phyloP scores from a whole-genome alignment of 192 early-diverging fungal species.

The Coemansia sp. region DNA sequence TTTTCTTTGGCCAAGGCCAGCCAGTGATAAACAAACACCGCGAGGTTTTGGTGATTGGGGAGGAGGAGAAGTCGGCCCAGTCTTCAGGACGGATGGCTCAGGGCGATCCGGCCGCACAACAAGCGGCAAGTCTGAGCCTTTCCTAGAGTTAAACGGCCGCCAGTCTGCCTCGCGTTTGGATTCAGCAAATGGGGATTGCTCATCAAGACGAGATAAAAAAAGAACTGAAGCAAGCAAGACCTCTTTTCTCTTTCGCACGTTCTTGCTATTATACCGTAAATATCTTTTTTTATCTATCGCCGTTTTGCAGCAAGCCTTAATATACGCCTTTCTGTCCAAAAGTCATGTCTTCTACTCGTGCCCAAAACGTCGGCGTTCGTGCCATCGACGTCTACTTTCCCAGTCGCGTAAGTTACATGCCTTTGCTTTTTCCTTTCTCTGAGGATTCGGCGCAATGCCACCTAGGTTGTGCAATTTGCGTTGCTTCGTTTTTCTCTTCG shows the following conservation, averaged over 20 bases:
- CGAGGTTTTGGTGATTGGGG: neutral
- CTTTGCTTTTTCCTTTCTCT: neutral
- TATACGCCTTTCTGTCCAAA: no score
- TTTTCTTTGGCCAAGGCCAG: neutral
- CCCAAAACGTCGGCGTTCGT: constrained; percentile 63
- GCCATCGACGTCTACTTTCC: constrained; percentile 73
- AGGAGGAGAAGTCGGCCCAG: neutral
- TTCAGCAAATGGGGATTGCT: neutral
- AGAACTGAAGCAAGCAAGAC: neutral
- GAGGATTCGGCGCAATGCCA: neutral
- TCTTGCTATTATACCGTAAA: constrained; percentile 3
- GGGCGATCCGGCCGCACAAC: no score
- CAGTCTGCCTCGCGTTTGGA: neutral
- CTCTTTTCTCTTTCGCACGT: constrained; percentile 1
- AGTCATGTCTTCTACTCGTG: constrained; percentile 39
- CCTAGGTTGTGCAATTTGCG: neutral
- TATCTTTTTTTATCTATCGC: neutral
- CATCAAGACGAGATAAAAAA: neutral
- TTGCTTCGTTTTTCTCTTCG: neutral
- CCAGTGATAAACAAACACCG: neutral
- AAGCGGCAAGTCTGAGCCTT: no score
- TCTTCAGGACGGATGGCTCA: no score
- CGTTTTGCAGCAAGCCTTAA: neutral
- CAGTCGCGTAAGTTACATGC: constrained; percentile 45
- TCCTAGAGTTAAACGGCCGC: no score